Percentiles rank a stretch among this genome's conserved stretches.
Conservation (phyloP, 768 basidiomycete species). For the Nevesoporus exiguus region DNA sequence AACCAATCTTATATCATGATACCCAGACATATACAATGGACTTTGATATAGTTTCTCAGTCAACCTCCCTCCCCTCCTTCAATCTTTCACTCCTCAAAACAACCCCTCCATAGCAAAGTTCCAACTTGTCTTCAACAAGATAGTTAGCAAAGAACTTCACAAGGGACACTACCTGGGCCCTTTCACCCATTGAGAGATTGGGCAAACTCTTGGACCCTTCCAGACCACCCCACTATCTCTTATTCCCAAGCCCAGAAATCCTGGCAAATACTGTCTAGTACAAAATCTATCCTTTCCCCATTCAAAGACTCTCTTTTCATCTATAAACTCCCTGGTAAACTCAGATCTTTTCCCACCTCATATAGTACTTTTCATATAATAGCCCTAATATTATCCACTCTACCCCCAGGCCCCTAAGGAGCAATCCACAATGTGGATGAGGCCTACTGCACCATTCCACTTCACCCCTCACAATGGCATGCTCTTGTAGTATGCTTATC, state of each 20-base stretch:
- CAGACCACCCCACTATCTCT: neutral
- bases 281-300: slow-evolving; percentile 1
- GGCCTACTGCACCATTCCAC: neutral
- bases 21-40: neutral
- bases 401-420: neutral
- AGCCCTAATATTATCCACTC: neutral
- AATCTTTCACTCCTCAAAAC: neutral
- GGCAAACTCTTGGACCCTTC: neutral
- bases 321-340: too few species aligned
- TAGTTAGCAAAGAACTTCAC: neutral
- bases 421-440: neutral
- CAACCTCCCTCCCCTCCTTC: neutral
- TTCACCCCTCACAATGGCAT: slow-evolving; percentile 27
- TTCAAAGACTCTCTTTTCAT: too few species aligned
- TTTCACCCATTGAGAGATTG: rapidly evolving
- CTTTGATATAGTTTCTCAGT: neutral
- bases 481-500: slow-evolving; percentile 26
- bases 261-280: neutral
- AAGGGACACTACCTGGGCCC: neutral
- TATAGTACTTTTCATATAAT: neutral
- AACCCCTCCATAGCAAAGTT: neutral
- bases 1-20: neutral
- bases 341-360: neutral
- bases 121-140: neutral
- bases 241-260: neutral